phyloP scores from a whole-genome alignment of 495 filamentous ascomycete species.

The Pseudoneurospora amorphoporcata region DNA sequence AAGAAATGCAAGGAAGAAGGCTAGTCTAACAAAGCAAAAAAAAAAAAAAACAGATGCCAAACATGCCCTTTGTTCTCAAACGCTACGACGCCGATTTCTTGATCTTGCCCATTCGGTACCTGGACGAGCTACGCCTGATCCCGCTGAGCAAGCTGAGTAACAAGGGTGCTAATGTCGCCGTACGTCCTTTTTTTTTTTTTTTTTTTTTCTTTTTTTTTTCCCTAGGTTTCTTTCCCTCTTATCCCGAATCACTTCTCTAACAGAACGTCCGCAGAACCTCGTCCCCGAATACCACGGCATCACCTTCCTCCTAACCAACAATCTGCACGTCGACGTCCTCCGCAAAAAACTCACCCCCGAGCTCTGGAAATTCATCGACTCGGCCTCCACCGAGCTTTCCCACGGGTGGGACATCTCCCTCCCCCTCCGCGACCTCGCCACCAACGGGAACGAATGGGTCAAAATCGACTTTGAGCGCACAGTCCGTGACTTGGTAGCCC shows the following conservation, averaged over 20 bases:
- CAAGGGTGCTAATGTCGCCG: background rate
- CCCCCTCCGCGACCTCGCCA: background rate
- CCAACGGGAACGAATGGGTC: background rate
- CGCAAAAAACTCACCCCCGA: background rate
- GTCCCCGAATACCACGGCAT: background rate
- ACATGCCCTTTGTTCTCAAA: background rate
- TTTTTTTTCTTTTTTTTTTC: background rate
- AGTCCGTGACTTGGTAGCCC: background rate
- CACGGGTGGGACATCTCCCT: background rate
- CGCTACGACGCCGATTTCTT: background rate
- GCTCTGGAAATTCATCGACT: background rate
- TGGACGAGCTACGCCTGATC: background rate
- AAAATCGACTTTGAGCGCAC: background rate
- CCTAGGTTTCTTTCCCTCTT: background rate
- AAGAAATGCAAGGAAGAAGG: too few species aligned
- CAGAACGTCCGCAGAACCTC: background rate
- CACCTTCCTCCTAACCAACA: background rate
- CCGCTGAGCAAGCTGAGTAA: background rate
- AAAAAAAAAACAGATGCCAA: background rate
- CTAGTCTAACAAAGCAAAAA: too few species aligned
- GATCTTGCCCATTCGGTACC: background rate
- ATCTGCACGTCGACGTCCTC: background rate
- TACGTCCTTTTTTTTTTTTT: background rate
- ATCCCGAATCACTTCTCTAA: background rate
- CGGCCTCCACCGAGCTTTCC: background rate